Percentiles rank a stretch among this genome's conserved stretches.
phyloP scores from a whole-genome alignment of 2,329 filamentous ascomycete genomes.

The Ceratocystis smalleyi region DNA sequence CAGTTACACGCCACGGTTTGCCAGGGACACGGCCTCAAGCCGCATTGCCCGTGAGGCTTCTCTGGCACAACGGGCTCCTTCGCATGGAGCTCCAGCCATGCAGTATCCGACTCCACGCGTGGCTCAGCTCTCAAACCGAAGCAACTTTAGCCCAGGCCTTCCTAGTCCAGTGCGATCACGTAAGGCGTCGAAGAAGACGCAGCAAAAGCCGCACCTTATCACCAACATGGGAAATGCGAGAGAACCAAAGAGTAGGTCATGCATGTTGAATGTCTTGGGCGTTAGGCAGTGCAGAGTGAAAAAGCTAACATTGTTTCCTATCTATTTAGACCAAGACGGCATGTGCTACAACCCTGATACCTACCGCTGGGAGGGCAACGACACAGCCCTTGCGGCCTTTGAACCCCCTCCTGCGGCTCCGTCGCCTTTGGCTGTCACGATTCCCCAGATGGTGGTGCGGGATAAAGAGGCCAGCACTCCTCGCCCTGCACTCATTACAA shows the following conservation, averaged over 20 bases:
- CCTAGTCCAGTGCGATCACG: slow-evolving; percentile 35
- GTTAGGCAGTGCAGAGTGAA: background rate
- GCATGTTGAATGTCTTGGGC: background rate
- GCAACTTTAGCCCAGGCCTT: slow-evolving; percentile 31
- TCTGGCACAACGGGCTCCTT: slow-evolving; percentile 43
- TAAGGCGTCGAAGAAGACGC: slow-evolving; percentile 42
- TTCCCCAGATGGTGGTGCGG: slow-evolving; percentile 29
- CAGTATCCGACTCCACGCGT: slow-evolving; percentile 40
- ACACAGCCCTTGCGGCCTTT: slow-evolving; percentile 67
- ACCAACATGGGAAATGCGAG: slow-evolving; percentile 62
- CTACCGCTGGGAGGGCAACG: slow-evolving; percentile 91
- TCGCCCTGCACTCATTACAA: slow-evolving; percentile 71
- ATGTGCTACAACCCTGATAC: slow-evolving; percentile 89
- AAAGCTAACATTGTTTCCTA: slow-evolving; percentile 21
- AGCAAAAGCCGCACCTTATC: slow-evolving; percentile 73
- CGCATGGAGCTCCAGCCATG: slow-evolving; percentile 32
- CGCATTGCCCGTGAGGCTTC: slow-evolving; percentile 48
- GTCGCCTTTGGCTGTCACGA: slow-evolving; percentile 29
- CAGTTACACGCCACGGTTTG: slow-evolving; percentile 44
- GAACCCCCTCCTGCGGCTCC: slow-evolving; percentile 46
- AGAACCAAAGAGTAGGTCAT: slow-evolving; percentile 53
- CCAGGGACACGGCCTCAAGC: slow-evolving; percentile 49
- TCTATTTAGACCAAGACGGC: slow-evolving; percentile 58
- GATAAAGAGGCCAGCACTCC: slow-evolving; percentile 45
- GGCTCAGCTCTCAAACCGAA: slow-evolving; percentile 36